These are phyloP conservation scores for Myriosclerotinia duriaeana DNA, from an alignment of 2,329 filamentous ascomycete genomes.

Conservation along the genomic window DNA sequence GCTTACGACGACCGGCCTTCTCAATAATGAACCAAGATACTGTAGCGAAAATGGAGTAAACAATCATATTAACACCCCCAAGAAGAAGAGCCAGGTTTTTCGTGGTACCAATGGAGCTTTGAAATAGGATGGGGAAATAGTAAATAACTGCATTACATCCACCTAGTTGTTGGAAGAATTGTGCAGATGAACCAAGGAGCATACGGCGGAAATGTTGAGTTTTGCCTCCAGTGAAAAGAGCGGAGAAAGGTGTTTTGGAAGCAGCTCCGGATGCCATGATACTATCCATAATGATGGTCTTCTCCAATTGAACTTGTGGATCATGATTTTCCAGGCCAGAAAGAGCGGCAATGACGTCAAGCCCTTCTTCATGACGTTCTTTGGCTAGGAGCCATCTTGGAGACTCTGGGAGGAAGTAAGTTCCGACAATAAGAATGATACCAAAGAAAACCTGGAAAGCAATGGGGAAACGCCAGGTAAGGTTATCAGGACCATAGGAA, in stretches of 20 bases:
- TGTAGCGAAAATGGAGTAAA: conserved; percentile 55
- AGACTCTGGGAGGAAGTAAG: conserved; percentile 90
- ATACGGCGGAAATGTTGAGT: conserved; percentile 56
- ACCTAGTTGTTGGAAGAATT: conserved; percentile 54
- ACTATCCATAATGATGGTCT: conserved; percentile 41
- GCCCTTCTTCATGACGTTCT: conserved; percentile 94
- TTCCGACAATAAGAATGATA: conserved; percentile 75
- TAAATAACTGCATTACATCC: conserved; percentile 49
- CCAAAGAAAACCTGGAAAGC: conserved; percentile 94
- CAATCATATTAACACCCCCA: conserved; percentile 56
- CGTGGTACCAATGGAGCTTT: conserved; percentile 48
- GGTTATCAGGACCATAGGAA: conserved; percentile 77
- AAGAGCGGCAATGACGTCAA: conserved; percentile 93
- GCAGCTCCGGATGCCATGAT: conserved; percentile 43
- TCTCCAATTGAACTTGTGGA: conserved; percentile 41
- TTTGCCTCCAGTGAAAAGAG: conserved; percentile 52
- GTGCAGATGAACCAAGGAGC: conserved; percentile 50
- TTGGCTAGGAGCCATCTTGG: conserved; percentile 96
- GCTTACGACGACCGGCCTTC: conserved; percentile 64
- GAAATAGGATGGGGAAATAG: conserved; percentile 53
- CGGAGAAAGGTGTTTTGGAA: conserved; percentile 41
- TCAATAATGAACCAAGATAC: conserved; percentile 53
- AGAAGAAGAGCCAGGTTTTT: conserved; percentile 54
- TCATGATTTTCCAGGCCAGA: conserved; percentile 65
- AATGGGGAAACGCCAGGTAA: conserved; percentile 87